A percentile compares a stretch with the other conserved stretches of the same genome.
Conservation (phyloP, 805 yeast genomes). For the Lachancea kluyveri region DNA sequence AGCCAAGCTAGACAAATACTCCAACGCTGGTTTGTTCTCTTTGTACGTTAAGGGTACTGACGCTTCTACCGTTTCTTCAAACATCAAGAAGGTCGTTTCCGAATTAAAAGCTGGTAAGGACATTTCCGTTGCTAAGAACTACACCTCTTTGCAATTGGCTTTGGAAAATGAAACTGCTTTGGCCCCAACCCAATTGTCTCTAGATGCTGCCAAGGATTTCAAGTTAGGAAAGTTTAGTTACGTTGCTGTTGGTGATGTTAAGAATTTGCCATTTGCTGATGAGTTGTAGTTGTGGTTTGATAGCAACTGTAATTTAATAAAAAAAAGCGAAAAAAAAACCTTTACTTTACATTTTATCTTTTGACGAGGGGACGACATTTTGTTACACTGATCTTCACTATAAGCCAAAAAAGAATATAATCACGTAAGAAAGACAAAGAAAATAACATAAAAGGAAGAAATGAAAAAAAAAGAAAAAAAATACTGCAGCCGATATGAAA, state of each 20-base stretch:
- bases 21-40: slow-evolving; percentile 77
- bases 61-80: slow-evolving; percentile 51
- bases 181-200: slow-evolving; percentile 32
- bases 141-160: slow-evolving; percentile 39
- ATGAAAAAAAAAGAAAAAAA: too few species aligned
- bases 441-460: too few species aligned
- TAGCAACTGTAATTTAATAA: too few species aligned
- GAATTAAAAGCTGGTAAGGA: slow-evolving; percentile 47
- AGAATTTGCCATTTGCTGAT: slow-evolving; percentile 79
- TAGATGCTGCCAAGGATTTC: slow-evolving; percentile 35
- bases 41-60: slow-evolving; percentile 55
- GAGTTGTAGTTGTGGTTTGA: too few species aligned
- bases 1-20: slow-evolving; percentile 54
- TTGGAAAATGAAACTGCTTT: slow-evolving; percentile 36
- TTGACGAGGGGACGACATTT: too few species aligned
- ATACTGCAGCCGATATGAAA: too few species aligned
- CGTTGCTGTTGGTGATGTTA: slow-evolving; percentile 85
- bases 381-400: too few species aligned
- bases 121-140: slow-evolving; percentile 53
- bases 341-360: too few species aligned
- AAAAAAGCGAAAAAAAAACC: too few species aligned
- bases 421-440: too few species aligned
- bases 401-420: too few species aligned
- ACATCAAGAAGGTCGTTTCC: slow-evolving; percentile 55
- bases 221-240: slow-evolving; percentile 65